Evolutionary conservation across 2,329 filamentous ascomycete genomes (phyloP).

Genomic region (Trichoderma atrobrunneum): DNA sequence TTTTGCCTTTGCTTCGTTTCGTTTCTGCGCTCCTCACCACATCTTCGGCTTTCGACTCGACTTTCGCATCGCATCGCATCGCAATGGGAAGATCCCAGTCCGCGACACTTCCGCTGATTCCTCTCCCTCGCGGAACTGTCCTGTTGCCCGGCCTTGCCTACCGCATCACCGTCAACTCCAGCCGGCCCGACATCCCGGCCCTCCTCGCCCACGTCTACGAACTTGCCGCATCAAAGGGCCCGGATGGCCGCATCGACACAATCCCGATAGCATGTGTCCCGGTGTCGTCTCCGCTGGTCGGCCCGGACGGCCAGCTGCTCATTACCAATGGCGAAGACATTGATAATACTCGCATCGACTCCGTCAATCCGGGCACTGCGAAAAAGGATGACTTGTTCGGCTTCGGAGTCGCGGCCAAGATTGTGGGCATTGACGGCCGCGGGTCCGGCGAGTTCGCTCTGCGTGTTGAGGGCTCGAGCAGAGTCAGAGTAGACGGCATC

Average conservation of each 20-base stretch:
- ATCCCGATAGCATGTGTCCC: conserved; percentile 87
- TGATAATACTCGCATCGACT: conserved; percentile 40
- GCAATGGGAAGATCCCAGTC: conserved; percentile 43
- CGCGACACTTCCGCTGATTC: conserved; percentile 69
- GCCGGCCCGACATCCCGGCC: conserved; percentile 83
- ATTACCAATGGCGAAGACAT: conserved; percentile 62
- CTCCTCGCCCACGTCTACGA: conserved; percentile 84
- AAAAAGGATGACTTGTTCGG: conserved; percentile 73
- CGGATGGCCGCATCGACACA: conserved; percentile 59
- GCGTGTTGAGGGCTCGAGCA: conserved; percentile 78
- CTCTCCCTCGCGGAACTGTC: conserved; percentile 75
- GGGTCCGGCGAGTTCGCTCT: conserved; percentile 75
- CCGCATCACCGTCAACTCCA: conserved; percentile 74
- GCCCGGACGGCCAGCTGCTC: conserved; percentile 70
- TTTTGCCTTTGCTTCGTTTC: neutral
- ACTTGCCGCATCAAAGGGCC: conserved; percentile 65
- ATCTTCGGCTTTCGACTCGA: neutral
- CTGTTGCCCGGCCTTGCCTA: conserved; percentile 83
- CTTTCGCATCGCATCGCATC: conserved; percentile 14
- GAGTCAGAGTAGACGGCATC: conserved; percentile 65
- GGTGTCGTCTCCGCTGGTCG: conserved; percentile 71
- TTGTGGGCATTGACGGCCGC: conserved; percentile 73
- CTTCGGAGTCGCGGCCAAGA: conserved; percentile 78
- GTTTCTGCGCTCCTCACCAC: neutral
- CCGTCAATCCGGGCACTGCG: conserved; percentile 57